Evolutionary conservation across 352 stramenopile genomes (phyloP), one percentile per base, ranked within the genome.

Genomic region (Pythium scleroteichum): DNA sequence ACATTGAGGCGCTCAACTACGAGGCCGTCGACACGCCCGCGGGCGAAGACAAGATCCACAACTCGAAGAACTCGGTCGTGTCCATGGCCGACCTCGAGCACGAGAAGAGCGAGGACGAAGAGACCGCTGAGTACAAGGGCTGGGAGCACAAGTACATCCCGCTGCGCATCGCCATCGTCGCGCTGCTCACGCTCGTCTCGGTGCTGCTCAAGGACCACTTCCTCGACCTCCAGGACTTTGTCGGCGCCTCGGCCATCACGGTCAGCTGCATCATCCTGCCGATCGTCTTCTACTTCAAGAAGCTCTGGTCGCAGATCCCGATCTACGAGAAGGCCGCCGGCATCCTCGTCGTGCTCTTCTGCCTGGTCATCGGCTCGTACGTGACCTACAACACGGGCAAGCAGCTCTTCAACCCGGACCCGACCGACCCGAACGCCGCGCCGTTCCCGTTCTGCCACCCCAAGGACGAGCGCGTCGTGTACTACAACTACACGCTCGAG

Each of bases 271-370:
- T 85, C 46, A 77, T 87, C 41, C 59, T 88, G 33, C 76, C 79
- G 10, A 80, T 85, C 49, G 64, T 80, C 52, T 85, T 88, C 64
- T 87, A 88, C 75, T 54, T 88, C 13, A 87, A 83, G 64, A 69
- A 77, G 42, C 72, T 83, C 53, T 85, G 76, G 76, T 44, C 66
- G 24, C 50, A 40, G 22, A 81, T 76, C 32, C 55, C 55, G 13
- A 33, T 73, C 2, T 64, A 68, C 46, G 76, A 86, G 56, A 78
- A 85, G 53, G 29, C 53, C 22, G 53, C 63, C 19, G 68, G 67
- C 4, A 68, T 71, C 13, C 9, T 85, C 1, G 62, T 86, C 12
- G 61, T 88, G 5, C 45, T 72, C 2, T 62, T 85, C 41, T 86
- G 75, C 40, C 48, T 73, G 24, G 44, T 63, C 32, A 49, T 76